Conservation (phyloP, 495 filamentous ascomycete genomes). For the Trichoderma virens region DNA sequence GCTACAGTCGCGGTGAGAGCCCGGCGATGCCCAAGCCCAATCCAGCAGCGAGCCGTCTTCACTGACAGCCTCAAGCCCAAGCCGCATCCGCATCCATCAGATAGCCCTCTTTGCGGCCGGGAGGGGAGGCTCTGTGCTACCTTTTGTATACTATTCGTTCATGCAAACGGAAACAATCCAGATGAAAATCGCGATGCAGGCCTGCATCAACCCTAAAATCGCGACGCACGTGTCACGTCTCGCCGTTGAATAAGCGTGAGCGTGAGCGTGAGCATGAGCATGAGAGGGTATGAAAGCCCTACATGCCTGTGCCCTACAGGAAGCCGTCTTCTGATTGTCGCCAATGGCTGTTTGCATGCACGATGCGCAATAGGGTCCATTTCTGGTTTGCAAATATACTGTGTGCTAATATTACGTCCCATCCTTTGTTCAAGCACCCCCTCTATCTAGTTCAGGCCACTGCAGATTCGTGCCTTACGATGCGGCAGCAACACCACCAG, state of each 20-base stretch:
- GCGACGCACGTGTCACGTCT: not conserved
- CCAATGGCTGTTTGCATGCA: not conserved
- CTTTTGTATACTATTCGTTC: not conserved
- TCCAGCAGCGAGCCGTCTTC: not conserved
- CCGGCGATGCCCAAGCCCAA: not conserved
- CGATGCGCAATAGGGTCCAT: not conserved
- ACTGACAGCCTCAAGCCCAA: not conserved
- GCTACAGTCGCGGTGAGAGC: not conserved
- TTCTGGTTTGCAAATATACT: not conserved
- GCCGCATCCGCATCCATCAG: not conserved
- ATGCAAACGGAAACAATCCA: not conserved
- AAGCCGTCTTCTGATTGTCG: not conserved
- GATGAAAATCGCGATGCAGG: conserved; percentile 1
- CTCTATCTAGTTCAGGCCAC: conserved; percentile 8
- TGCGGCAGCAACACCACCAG: conserved; percentile 1
- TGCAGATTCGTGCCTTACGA: conserved; percentile 4
- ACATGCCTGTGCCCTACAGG: not conserved
- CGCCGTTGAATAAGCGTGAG: not conserved
- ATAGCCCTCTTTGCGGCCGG: not conserved
- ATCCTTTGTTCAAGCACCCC: not conserved
- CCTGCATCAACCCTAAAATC: not conserved
- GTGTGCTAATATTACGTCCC: not conserved
- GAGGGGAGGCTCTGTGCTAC: not conserved
- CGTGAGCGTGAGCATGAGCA: not conserved
- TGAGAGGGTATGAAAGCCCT: not conserved